Base-by-base conservation (phyloP, 2,329 filamentous ascomycete species). In the Samsoniella hepiali region DNA sequence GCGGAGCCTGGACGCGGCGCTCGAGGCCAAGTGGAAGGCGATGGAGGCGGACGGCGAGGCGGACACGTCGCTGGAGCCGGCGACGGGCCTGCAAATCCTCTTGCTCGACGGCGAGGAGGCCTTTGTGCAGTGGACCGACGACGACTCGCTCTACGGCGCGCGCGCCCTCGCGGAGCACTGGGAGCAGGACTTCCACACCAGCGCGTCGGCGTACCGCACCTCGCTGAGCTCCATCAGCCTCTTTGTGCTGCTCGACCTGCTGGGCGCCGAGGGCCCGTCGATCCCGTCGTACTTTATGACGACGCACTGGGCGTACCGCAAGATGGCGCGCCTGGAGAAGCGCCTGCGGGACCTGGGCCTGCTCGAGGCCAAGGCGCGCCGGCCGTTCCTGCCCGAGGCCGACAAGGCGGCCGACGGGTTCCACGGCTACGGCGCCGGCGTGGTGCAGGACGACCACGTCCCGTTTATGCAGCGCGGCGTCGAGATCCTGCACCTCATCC, bases 61-160 rank as follows among this genome's bases (percentile, higher is more conserved):
- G 6, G 81, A 79, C 2, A 74, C 76, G 31, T 82, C 78, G 1
- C 75, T 95, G 29, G 91, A 93, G 49, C 90, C 89, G 68, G 87
- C 91, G 67, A 88, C 87, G 71, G 94, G 94, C 1, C 83, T 99
- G 40, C 95, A 98, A 78, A 90, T 99, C 34, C 68, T 99, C 34
- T 83, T 99, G 62, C 77, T 99, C 8, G 95, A 99, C 71, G 95
- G 95, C 5, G 95, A 99, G 77, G 95, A 99, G 76, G 93, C 95
- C 0, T 99, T 96, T 76, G 78, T 85, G 29, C 76, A 75, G 1
- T 99, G 95, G 95, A 90, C 87, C 0, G 84, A 85, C 42, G 84
- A 82, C 0, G 95, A 99, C 75, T 96, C 91, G 5, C 78, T 97
- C 5, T 99, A 99, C 70, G 95, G 95, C 3, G 86, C 94, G 22